These are phyloP conservation scores for Earliella scabrosa DNA, from an alignment of 1,284 basidiomycete genomes.

Conservation along the genomic window DNA sequence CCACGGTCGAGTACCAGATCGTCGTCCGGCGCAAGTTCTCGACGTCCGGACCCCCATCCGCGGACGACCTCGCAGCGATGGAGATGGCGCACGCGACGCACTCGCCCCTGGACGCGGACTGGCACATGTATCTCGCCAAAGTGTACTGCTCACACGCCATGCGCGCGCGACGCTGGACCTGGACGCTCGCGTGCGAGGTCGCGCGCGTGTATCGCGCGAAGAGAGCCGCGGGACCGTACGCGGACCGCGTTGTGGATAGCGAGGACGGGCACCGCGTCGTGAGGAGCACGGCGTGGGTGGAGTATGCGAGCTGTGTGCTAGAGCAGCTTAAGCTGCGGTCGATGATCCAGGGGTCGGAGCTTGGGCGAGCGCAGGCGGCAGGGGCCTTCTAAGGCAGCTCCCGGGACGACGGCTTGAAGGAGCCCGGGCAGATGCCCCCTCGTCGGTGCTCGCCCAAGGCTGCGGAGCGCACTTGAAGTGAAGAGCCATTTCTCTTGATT, in stretches of 20 bases:
- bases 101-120: slow-evolving; percentile 28
- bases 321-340: slow-evolving; percentile 2
- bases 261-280: too few relatives aligned
- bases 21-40: background rate
- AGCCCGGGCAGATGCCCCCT: too few relatives aligned
- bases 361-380: too few relatives aligned
- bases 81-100: slow-evolving; percentile 24
- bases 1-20: slow-evolving; percentile 19
- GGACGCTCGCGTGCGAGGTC: slow-evolving; percentile 22
- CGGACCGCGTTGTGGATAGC: too few relatives aligned
- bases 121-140: slow-evolving; percentile 32
- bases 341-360: too few relatives aligned
- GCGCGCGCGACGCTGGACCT: slow-evolving; percentile 32
- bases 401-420: too few relatives aligned
- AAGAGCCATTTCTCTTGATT: too few relatives aligned
- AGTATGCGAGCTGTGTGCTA: background rate
- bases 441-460: too few relatives aligned
- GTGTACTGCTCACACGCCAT: slow-evolving; percentile 31
- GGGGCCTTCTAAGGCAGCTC: too few relatives aligned
- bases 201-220: slow-evolving; percentile 7
- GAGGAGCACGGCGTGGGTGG: slow-evolving; percentile 3
- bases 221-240: slow-evolving; percentile 8
- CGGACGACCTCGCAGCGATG: too few relatives aligned
- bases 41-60: too few relatives aligned
- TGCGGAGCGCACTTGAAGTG: too few relatives aligned